Evolutionary conservation across 768 basidiomycete species (phyloP).

Genomic region (Agaricus bisporus): DNA sequence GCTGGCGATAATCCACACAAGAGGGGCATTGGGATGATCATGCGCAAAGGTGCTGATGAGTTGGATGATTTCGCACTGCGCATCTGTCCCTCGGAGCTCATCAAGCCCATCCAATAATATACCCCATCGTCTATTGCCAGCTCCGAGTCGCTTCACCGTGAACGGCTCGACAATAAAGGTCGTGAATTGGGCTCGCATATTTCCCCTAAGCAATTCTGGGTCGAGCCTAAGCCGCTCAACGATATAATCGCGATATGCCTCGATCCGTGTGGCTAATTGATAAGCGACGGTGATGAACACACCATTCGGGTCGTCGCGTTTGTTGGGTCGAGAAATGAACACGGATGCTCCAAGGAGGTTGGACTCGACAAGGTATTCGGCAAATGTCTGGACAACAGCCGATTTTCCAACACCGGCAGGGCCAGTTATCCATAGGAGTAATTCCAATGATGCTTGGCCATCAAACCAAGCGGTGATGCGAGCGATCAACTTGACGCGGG

Average conservation of each 20-base stretch:
- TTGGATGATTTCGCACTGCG: no score
- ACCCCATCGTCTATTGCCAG: no score
- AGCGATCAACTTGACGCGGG: background rate
- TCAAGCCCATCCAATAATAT: no score
- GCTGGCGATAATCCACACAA: no score
- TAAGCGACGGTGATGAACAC: slow-evolving; percentile 1
- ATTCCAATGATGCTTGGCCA: background rate
- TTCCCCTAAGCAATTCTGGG: background rate
- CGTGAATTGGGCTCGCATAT: background rate
- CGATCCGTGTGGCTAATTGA: background rate
- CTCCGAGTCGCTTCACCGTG: no score
- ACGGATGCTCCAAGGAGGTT: background rate
- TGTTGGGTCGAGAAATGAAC: slow-evolving; percentile 3
- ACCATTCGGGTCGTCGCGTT: background rate
- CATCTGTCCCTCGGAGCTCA: no score
- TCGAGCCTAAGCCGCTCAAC: background rate
- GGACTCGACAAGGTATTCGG: background rate
- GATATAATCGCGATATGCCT: background rate
- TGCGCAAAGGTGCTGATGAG: no score
- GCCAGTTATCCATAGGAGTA: slow-evolving; percentile 4
- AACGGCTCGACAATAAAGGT: no score
- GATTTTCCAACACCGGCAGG: slow-evolving; percentile 10
- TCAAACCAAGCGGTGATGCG: background rate
- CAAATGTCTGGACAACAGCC: slow-evolving; percentile 1
- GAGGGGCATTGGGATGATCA: no score